Base-by-base conservation (phyloP, 2,329 filamentous ascomycete genomes). In the Talaromyces sp. region DNA sequence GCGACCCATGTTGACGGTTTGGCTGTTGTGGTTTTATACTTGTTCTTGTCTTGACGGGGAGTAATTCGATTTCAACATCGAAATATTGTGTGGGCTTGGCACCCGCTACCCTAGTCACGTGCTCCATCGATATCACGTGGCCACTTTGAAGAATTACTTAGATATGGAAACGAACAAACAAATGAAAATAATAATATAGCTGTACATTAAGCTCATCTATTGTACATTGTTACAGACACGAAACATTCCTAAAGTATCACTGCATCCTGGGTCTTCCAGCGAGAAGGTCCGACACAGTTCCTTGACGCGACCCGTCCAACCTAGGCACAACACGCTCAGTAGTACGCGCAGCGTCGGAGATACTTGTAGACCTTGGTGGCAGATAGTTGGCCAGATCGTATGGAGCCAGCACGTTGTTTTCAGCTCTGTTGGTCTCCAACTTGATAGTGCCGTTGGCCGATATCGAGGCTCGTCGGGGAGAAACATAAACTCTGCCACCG, bases 401-500 rank as follows among this genome's bases (percentile, higher is more conserved):
- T 11, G 74, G 72, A 17, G 72, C 69, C 63, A 74, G 74, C 8
- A 71, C 60, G 19, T 67, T 68, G n/a, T 70, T 65, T 44, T 68
- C 72, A 13, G 74, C 73, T 32, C 72, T 70, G 60, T 68, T 69
- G 22, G 71, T 72, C 15, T 69, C 65, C 54, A 83, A 71, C 4
- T 67, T 67, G 61, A 83, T 76, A 42, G 73, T 74, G 39, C 80
- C 80, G 11, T 75, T 68, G 22, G 79, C 74, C 62, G 80, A 74
- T 36, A 83, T 71, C 52, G 68, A 71, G 25, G 81, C 83, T 47
- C 75, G 77, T 51, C 74, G 70, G 1, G 83, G 80, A 19, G 78
- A 75, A 27, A 83, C 80, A 74, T 77, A 80, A 60, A 84, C 72
- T 66, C 84, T 85, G 60, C 77, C 78, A 59, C 84, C 84, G 53